These are phyloP conservation scores for Calonectria honghensis DNA, from an alignment of 2,329 filamentous ascomycete species.

Conservation along the genomic window DNA sequence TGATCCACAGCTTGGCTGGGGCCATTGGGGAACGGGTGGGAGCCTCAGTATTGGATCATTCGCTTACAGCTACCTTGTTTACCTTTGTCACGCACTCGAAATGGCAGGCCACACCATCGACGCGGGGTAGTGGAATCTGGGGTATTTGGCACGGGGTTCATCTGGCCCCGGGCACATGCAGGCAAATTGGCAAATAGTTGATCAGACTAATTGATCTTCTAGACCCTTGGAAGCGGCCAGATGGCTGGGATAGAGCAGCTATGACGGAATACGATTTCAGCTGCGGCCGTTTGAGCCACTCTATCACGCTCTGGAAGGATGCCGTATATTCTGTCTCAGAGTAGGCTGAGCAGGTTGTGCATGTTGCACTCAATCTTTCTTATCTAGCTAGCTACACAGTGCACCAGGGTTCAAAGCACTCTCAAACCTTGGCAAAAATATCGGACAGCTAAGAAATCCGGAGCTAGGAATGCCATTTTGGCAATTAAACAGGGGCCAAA, in stretches of 20 bases:
- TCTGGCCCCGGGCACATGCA: not conserved
- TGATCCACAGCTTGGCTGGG: constrained; percentile 5
- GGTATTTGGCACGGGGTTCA: constrained; percentile 9
- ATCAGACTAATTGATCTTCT: not conserved
- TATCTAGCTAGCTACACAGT: not conserved
- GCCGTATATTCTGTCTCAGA: not conserved
- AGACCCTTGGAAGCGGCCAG: not conserved
- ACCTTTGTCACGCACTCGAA: not conserved
- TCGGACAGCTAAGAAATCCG: not conserved
- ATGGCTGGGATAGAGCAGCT: not conserved
- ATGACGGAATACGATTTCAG: not conserved
- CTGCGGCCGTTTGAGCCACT: not conserved
- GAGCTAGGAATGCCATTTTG: not conserved
- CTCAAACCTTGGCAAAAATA: not conserved
- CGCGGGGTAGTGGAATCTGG: constrained; percentile 29
- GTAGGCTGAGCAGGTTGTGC: not conserved
- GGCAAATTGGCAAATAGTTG: not conserved
- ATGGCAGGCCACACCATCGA: constrained; percentile 29
- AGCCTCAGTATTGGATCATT: not conserved
- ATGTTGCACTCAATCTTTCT: not conserved
- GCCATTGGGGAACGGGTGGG: not conserved
- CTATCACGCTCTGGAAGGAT: not conserved
- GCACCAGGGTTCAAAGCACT: not conserved
- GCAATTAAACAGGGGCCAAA: not conserved
- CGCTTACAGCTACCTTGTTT: constrained; percentile 31